phyloP scores from a whole-genome alignment of 768 basidiomycete genomes.

The Pulveroboletus frians region DNA sequence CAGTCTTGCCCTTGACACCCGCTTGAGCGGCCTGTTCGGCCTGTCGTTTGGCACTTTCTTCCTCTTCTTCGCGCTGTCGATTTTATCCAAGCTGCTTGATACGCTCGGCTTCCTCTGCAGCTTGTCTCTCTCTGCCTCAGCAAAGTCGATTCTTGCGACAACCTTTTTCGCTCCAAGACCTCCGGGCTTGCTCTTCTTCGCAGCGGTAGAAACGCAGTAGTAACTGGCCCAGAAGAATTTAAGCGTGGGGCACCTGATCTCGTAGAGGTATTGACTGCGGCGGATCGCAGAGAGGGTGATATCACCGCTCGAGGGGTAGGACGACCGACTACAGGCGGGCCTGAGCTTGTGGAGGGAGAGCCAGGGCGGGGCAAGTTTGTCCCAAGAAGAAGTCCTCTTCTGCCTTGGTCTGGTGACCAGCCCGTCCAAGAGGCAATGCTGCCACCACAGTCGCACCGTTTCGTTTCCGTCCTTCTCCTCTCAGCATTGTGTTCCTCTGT shows the following conservation, averaged over 20 bases:
- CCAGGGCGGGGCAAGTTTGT: conserved; percentile 59
- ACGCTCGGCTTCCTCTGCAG: conserved; percentile 87
- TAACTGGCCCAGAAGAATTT: conserved; percentile 35
- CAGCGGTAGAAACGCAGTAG: conserved; percentile 30
- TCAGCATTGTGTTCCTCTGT: too few relatives aligned
- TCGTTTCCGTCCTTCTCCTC: too few relatives aligned
- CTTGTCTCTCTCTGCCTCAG: conserved; percentile 88
- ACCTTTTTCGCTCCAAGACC: conserved; percentile 85
- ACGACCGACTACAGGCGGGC: conserved; percentile 58
- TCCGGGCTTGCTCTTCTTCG: conserved; percentile 68
- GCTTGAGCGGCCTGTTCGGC: conserved; percentile 42
- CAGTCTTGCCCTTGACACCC: conserved; percentile 28
- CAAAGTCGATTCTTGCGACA: conserved; percentile 80
- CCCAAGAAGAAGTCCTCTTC: conserved; percentile 97
- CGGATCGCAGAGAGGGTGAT: conserved; percentile 52
- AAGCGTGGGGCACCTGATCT: conserved; percentile 42
- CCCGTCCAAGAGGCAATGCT: too few relatives aligned
- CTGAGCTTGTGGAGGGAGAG: conserved; percentile 44
- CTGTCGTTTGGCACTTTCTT: conserved; percentile 64
- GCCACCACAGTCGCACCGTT: too few relatives aligned
- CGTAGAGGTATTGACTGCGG: conserved; percentile 24
- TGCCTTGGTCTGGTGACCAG: too few relatives aligned
- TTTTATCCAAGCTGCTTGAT: conserved; percentile 92
- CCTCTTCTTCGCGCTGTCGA: conserved; percentile 75
- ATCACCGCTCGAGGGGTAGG: conserved; percentile 58